A percentile compares a stretch with the other conserved stretches of the same genome.
phyloP scores from a whole-genome alignment of 306 rosid species.

The Quercus cerris region DNA sequence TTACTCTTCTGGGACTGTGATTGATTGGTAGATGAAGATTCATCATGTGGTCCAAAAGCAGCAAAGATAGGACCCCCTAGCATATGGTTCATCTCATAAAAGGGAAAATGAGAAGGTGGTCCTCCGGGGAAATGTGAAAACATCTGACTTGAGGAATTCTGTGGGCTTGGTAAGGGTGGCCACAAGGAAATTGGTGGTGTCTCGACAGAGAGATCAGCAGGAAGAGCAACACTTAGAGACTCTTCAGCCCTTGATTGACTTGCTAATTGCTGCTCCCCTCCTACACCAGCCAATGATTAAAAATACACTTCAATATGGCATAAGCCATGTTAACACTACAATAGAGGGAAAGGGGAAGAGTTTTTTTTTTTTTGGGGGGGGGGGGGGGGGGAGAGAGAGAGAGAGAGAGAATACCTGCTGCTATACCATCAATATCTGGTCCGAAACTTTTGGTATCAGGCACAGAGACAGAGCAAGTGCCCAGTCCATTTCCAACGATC shows the following conservation, averaged over 20 bases:
- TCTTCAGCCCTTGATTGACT: conserved; percentile 76
- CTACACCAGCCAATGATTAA: conserved; percentile 48
- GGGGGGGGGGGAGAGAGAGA: too few relatives aligned
- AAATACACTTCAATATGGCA: neutral
- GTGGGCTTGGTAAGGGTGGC: conserved; percentile 73
- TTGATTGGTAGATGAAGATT: conserved; percentile 63
- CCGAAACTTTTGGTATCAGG: conserved; percentile 60
- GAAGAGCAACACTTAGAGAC: conserved; percentile 78
- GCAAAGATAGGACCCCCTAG: conserved; percentile 90
- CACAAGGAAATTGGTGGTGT: conserved; percentile 81
- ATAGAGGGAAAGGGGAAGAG: neutral
- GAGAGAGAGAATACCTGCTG: conserved; percentile 43
- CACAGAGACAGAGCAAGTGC: conserved; percentile 53
- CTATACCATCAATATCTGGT: conserved; percentile 51
- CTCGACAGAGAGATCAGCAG: conserved; percentile 92
- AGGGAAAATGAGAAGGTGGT: conserved; percentile 81
- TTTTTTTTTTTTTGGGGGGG: too few relatives aligned
- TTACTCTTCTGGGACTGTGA: conserved; percentile 64
- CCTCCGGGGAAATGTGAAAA: conserved; percentile 81
- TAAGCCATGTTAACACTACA: neutral
- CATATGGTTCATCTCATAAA: conserved; percentile 93
- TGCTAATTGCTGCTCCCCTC: conserved; percentile 55
- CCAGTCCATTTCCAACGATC: conserved; percentile 60
- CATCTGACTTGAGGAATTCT: conserved; percentile 75
- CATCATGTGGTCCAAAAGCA: conserved; percentile 86